phyloP scores from a whole-genome alignment of 192 early-diverging fungal genomes.

The Coemansia sp. region DNA sequence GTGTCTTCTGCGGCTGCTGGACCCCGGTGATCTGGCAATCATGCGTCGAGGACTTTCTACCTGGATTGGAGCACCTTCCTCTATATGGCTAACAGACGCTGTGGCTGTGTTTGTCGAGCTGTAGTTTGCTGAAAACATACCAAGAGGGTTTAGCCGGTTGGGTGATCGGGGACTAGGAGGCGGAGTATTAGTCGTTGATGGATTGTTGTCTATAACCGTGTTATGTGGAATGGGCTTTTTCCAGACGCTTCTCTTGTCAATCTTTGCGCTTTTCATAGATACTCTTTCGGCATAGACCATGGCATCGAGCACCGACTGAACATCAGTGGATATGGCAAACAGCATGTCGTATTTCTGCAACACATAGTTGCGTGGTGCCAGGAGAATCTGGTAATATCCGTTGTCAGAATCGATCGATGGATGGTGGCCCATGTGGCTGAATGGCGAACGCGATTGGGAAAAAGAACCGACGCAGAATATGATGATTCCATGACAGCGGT shows the following conservation, averaged over 20 bases:
- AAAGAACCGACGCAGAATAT: constrained; percentile 51
- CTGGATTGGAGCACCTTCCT: constrained; percentile 20
- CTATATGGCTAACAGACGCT: not conserved
- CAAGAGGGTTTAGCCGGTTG: not conserved
- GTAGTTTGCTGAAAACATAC: not conserved
- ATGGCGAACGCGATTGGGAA: constrained; percentile 13
- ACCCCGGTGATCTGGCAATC: constrained; percentile 9
- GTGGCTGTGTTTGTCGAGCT: not conserved
- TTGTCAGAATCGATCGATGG: constrained; percentile 14
- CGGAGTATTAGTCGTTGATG: not conserved
- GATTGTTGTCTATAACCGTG: not conserved
- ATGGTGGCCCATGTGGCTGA: constrained; percentile 25
- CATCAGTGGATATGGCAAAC: constrained; percentile 48
- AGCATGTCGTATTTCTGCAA: constrained; percentile 49
- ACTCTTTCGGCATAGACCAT: constrained; percentile 43
- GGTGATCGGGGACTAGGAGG: constrained; percentile 4
- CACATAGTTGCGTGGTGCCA: constrained; percentile 43
- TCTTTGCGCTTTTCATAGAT: constrained; percentile 31
- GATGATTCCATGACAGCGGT: constrained; percentile 48
- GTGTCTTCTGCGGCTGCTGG: not conserved
- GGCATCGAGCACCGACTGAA: constrained; percentile 39
- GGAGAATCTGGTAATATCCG: constrained; percentile 42
- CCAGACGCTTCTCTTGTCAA: not conserved
- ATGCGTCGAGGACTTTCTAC: constrained; percentile 29
- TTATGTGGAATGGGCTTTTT: not conserved